Evolutionary conservation across 2,329 filamentous ascomycete species (phyloP), one percentile per base, ranked within the genome.

Genomic region (Lecanoromycetidae sp.): DNA sequence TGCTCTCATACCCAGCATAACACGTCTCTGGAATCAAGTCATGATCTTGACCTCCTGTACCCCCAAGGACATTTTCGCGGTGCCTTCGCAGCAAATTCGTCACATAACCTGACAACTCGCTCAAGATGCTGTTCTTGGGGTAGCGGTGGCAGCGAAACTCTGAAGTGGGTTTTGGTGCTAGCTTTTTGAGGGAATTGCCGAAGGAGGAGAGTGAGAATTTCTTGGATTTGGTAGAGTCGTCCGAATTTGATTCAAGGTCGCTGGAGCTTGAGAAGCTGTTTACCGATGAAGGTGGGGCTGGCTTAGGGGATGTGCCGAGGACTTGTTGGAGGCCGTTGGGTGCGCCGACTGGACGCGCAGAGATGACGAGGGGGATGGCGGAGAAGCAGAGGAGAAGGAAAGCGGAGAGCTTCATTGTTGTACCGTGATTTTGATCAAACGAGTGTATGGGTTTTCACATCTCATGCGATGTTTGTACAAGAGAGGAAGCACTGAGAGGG

Each of bases 331-430:
- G 38, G 6, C 34, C 10, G 3, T 19, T n/a, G 13, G 43, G 19
- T 23, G 32, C 17, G n/a, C 44, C 44, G 17, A 42, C 7, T 41
- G 83, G 81, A 19, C 4, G 29, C 4, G 84, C 86, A 25, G 84
- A 84, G 55, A 79, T 76, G 54, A 84, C 88, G 19, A 93, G 76
- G 1, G 86, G 85, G 41, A 91, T 77, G 6, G 84, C 82, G 1
- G 84, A 15, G 26, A 50, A 43, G 10, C 41, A 15, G 36, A 40
- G 26, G 19, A 46, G 8, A 23, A 46, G 25, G 13, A 42, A 5
- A n/a, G 38, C 22, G 43, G 46, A 20, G 12, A 37, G 19, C 23
- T 41, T 48, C 46, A 48, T 48, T 30, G 23, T 48, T 23, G 9
- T n/a, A 2, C 15, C n/a, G 1, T 26, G 26, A 9, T 19, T 15